Conservation (phyloP, 2,329 filamentous ascomycete genomes). For the Epichloe gansuensis region DNA sequence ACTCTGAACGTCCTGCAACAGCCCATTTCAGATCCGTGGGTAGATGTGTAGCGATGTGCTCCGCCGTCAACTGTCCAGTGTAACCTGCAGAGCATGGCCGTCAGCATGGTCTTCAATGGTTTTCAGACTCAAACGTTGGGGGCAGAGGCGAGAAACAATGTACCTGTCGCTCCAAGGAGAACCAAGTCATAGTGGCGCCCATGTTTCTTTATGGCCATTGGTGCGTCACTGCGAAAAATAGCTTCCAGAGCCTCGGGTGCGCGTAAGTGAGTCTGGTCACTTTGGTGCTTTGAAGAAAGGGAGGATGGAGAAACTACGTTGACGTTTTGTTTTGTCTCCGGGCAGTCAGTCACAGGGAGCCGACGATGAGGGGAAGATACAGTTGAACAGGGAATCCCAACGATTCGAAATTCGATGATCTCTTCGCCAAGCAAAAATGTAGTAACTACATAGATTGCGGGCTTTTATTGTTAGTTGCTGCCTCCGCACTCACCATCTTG, state of each 20-base stretch:
- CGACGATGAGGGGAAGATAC: background rate
- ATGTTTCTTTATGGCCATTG: constrained; percentile 38
- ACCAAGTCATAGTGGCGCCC: constrained; percentile 44
- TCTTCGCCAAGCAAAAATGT: background rate
- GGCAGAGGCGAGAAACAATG: no score
- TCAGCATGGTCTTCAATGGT: background rate
- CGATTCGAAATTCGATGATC: background rate
- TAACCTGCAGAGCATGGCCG: constrained; percentile 46
- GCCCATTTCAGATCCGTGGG: constrained; percentile 80
- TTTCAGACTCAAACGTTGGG: constrained; percentile 6
- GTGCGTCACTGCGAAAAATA: background rate
- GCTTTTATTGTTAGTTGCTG: background rate
- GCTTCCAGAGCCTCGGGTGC: background rate
- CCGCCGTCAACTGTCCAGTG: constrained; percentile 64
- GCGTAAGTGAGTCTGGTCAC: background rate
- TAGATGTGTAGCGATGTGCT: constrained; percentile 59
- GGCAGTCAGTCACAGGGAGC: background rate
- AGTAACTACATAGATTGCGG: background rate
- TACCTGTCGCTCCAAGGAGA: constrained; percentile 46
- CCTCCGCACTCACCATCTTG: background rate
- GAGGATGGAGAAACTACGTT: no score
- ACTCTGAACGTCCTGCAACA: constrained; percentile 66
- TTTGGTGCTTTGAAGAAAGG: background rate
- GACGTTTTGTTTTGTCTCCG: background rate
- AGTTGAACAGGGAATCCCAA: background rate